Base-by-base conservation (phyloP, 352 stramenopile genomes). In the Pythium rishiriense region DNA sequence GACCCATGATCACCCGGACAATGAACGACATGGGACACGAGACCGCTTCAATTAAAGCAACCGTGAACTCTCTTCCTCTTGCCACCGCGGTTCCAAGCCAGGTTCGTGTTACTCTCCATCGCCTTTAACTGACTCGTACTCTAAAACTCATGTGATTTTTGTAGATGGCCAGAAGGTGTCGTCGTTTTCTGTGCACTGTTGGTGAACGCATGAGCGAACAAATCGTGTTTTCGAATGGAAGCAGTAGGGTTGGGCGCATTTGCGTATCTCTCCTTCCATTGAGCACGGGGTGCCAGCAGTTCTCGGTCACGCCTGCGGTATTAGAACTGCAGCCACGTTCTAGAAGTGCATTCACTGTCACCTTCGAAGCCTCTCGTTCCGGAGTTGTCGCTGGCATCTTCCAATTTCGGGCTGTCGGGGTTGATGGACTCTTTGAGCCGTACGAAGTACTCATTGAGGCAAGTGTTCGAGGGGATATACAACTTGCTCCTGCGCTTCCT, bases 391-490 rank as follows among this genome's bases (percentile, higher is more conserved):
- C 87, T 0, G 87, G 83, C 0, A 90, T 96, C n/a, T 93, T 96
- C 41, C 87, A 96, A 66, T 96, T 96, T 46, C 74, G 87, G 60
- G 86, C 78, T 25, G 76, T 96, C 29, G 85, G 81, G 1, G 51
- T 79, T 33, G 69, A 94, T 26, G 78, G 75, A 11, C 64, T 93
- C 15, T 85, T 84, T 39, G 66, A 78, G 25, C 85, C 85, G 6
- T 93, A 93, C 39, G 87, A 96, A 78, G 78, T 94, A 22, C 64
- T 96, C 22, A 87, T 96, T 28, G 87, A 96, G 74, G 83, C 85
- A 25, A 91, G 83, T 57, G 85, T 96, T 35, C 77, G 79, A 17
- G 66, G 64, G 10, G 62, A 77, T 22, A 33, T 74, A 41, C 63
- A 77, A 26, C 21, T 86, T 3, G 12, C 58, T 8, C 33, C 46